Base-by-base conservation (phyloP, 495 filamentous ascomycete species). In the Darksidea phi region DNA sequence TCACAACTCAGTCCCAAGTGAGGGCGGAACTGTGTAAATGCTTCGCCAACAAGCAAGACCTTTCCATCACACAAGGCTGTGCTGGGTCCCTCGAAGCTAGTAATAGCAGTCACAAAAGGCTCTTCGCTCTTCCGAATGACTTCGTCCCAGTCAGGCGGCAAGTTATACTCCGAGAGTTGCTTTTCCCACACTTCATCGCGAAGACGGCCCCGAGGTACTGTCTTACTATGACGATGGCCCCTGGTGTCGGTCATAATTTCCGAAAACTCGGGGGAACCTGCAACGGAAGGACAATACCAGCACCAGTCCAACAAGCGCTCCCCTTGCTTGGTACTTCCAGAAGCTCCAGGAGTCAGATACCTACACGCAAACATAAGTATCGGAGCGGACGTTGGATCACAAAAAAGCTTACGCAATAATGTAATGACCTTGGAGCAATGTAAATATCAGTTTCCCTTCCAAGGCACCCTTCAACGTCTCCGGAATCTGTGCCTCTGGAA, bases 371-470 rank as follows among this genome's bases (percentile, higher is more conserved):
- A 15, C 15, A 15, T 38, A 7, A 38, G 36, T 38, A 15, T n/a
- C n/a, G n/a, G n/a, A n/a, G n/a, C n/a, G n/a, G n/a, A n/a, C n/a
- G n/a, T n/a, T n/a, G n/a, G n/a, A n/a, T n/a, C n/a, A n/a, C n/a
- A n/a, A n/a, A 15, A 38, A 7, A 67, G 66, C 17, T 68, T 67
- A 59, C 77, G 75, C 67, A 73, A 80, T 66, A 78, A 81, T 43
- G 76, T 78, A 67, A 80, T 78, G 49, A 11, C 43, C 18, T 11
- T 43, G 20, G 25, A 34, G 26, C 21, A 45, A 21, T 18, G 24
- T n/a, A 12, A 54, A 23, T 4, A 49, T n/a, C 18, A 55, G n/a
- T 17, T 55, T 54, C 5, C 41, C 38, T 41, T 61, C 38, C 17
- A 54, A 54, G 8, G 74, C 25, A 13, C 12, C 26, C 8, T 32